Evolutionary conservation across 2,329 filamentous ascomycete species (phyloP), one percentile per base, ranked within the genome.

Genomic region (Colletotrichum sp.): DNA sequence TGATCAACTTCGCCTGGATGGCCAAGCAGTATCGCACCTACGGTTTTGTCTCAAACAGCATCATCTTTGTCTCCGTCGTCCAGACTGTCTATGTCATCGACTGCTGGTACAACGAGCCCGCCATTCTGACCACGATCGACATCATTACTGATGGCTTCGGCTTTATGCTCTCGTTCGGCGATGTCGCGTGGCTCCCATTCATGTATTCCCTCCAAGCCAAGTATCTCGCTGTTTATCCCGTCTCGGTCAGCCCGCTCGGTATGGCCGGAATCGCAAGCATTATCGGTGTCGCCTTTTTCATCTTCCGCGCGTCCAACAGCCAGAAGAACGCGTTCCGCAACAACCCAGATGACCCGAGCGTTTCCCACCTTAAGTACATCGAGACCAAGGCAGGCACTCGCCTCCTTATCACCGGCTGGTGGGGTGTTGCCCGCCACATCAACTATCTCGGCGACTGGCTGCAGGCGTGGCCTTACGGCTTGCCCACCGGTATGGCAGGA

Each of bases 381-480:
- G 89, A 97, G 86, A 98, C 96, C 12, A 92, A 93, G 81, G 90
- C 91, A 3, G 96, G 96, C 68, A 96, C 94, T 74, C 94, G 93
- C 79, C 91, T 98, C 34, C 90, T 98, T 78, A 92, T 93, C 5
- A 94, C 94, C 1, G 96, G 96, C 72, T 98, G 96, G 96, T 98
- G 96, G 96, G 96, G 96, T 59, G 88, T 92, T 27, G 94, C 96
- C 1, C 92, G 96, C 57, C 96, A 98, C 85, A 96, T 98, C 89
- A 98, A 98, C 87, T 98, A 98, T 85, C 86, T 98, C 1, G 96
- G 96, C 68, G 96, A 98, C 86, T 98, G 96, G 96, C 89, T 97
- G 79, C 96, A 98, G 91, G 92, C 94, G 11, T 98, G 95, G 95
- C 92, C 95, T 0, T 98, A 97, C 85, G 95, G 93, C 78, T 88